phyloP scores from a whole-genome alignment of 495 filamentous ascomycete species.

The Hypoxylon trugodes region DNA sequence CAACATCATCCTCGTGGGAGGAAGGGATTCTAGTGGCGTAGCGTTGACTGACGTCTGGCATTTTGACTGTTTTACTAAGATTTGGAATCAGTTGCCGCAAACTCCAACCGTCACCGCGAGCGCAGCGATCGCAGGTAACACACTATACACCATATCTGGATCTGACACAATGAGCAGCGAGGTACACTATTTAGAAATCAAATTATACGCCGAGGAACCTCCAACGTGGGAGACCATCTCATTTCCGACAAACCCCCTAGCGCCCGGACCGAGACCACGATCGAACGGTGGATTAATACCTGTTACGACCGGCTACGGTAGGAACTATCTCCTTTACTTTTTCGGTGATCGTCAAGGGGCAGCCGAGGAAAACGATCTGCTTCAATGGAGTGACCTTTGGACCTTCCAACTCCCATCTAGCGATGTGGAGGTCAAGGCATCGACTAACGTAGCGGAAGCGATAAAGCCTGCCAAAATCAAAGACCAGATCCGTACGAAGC shows the following conservation, averaged over 20 bases:
- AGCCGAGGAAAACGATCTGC: conserved; percentile 31
- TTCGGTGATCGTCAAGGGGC: conserved; percentile 47
- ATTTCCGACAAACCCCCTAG: conserved; percentile 58
- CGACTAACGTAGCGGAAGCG: conserved; percentile 26
- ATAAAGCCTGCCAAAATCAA: conserved; percentile 59
- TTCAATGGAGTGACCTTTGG: conserved; percentile 56
- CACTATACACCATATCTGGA: conserved; percentile 55
- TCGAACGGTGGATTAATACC: conserved; percentile 55
- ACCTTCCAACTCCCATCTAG: conserved; percentile 60
- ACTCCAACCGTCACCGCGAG: conserved; percentile 45
- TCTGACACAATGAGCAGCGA: conserved; percentile 48
- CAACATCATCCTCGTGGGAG: conserved; percentile 57
- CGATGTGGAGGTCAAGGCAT: conserved; percentile 20
- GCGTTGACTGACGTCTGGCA: conserved; percentile 55
- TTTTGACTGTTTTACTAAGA: conserved; percentile 50
- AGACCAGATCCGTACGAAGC: conserved; percentile 54
- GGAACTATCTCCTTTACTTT: conserved; percentile 62
- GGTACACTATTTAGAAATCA: conserved; percentile 54
- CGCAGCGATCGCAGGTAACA: conserved; percentile 51
- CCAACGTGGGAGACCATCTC: conserved; percentile 53
- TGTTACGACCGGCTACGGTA: conserved; percentile 58
- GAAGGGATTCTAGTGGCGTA: conserved; percentile 35
- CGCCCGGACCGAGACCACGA: conserved; percentile 56
- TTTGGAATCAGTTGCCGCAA: conserved; percentile 56
- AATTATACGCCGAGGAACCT: conserved; percentile 41